A percentile compares a stretch with the other conserved stretches of the same genome.
phyloP scores from a whole-genome alignment of 2,329 filamentous ascomycete genomes.

The Coniella vitis region DNA sequence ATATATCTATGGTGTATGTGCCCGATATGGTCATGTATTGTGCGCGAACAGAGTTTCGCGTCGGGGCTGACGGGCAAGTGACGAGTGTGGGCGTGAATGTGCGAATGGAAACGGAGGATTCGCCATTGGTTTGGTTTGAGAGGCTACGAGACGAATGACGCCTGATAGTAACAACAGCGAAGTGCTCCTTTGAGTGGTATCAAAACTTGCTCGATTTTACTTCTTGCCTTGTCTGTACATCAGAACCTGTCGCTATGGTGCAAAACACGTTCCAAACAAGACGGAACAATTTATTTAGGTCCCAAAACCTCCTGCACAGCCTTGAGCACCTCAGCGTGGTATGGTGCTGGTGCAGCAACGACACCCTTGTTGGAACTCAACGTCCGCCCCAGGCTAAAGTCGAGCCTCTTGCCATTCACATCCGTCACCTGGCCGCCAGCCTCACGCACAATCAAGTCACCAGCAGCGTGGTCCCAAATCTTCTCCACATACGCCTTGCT shows the following conservation, averaged over 20 bases:
- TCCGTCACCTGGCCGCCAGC: constrained; percentile 91
- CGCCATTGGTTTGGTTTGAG: constrained; percentile 14
- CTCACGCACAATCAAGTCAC: constrained; percentile 88
- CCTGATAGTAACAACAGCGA: neutral
- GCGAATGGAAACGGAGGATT: constrained; percentile 9
- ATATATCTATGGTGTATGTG: neutral
- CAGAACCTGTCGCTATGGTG: no score
- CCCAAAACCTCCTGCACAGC: constrained; percentile 75
- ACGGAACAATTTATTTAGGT: constrained; percentile 26
- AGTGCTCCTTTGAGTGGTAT: neutral
- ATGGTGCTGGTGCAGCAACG: constrained; percentile 71
- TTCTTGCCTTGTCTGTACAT: no score
- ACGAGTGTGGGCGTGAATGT: constrained; percentile 11
- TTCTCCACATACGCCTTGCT: constrained; percentile 86
- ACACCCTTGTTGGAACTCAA: constrained; percentile 89
- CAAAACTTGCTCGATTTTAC: no score
- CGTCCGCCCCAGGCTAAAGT: constrained; percentile 83
- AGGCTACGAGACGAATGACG: neutral
- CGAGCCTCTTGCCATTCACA: constrained; percentile 72
- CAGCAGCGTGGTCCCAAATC: constrained; percentile 98
- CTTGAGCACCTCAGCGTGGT: constrained; percentile 70
- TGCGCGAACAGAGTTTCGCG: constrained; percentile 9
- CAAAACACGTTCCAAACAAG: no score
- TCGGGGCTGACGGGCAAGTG: constrained; percentile 10
- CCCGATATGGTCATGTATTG: neutral